Conservation (phyloP, 352 stramenopile species). For the Globisporangium cystogenes region DNA sequence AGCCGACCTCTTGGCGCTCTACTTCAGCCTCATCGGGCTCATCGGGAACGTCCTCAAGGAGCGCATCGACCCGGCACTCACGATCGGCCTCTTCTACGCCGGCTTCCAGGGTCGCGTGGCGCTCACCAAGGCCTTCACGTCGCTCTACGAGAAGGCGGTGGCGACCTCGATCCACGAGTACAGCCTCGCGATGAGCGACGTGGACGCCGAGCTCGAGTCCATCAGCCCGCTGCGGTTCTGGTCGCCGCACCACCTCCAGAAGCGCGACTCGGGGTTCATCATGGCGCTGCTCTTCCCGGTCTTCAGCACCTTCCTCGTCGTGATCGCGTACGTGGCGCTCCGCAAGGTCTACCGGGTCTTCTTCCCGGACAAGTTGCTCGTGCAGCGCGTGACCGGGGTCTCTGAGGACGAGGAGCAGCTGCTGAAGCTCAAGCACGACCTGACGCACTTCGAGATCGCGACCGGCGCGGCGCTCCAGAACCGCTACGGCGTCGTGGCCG, state of each 20-base stretch:
- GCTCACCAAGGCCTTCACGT: neutral
- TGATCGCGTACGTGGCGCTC: neutral
- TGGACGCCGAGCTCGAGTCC: neutral
- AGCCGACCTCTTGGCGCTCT: no score
- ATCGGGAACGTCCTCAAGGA: no score
- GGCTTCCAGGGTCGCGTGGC: no score
- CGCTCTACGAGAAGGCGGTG: neutral
- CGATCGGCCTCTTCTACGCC: no score
- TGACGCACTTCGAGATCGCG: no score
- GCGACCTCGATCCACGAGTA: constrained; percentile 1
- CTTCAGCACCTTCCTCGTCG: constrained; percentile 4
- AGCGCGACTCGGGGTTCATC: neutral
- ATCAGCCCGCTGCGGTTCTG: constrained; percentile 2
- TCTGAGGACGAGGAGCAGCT: constrained; percentile 3
- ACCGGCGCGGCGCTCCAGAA: no score
- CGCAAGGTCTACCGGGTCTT: constrained; percentile 2
- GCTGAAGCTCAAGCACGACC: neutral
- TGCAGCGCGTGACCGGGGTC: constrained; percentile 3
- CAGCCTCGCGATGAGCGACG: constrained; percentile 3
- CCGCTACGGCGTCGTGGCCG: no score
- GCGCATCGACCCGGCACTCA: no score
- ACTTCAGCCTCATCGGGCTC: no score
- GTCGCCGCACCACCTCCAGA: constrained; percentile 3
- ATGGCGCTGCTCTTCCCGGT: constrained; percentile 1
- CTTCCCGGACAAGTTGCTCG: constrained; percentile 3